Evolutionary conservation across 768 basidiomycete genomes (phyloP), one percentile per base, ranked within the genome.

Genomic region (Amanita fuliginea): DNA sequence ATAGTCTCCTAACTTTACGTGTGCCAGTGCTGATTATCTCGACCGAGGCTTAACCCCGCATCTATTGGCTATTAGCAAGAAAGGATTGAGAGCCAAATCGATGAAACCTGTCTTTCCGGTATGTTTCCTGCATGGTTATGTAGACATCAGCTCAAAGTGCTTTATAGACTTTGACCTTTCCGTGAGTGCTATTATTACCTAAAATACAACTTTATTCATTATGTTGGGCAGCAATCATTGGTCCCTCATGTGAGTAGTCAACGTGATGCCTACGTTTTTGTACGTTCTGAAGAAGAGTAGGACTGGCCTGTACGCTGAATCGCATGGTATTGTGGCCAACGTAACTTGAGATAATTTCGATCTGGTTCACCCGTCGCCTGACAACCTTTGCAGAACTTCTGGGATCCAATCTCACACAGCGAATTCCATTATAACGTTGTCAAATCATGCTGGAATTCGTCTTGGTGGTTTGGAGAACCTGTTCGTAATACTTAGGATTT

Each of bases 381-480:
- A 41, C 6, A 19, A 16, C 18, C 11, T 18, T 26, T 6, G 14
- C 57, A 91, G 88, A 86, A 87, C 56, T 96, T 95, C 62, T 93
- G 81, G 77, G 92, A 94, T 62, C 90, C 89, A 0, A 59, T 58
- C 11, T 71, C 72, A 0, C 52, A 73, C 37, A 66, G 68, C 6
- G 79, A 81, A 55, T 94, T 95, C 60, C 73, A 79, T 49, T 93
- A 92, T 59, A 83, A 82, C 51, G 67, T 71, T 8, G 64, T 72
- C 8, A 70, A 78, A 6, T 76, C 77, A 3, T 75, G 73, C 21
- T 84, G 82, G 79, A 73, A 79, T 51, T 59, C 85, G 0, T 58
- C 68, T 0, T 96, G 92, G 89, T 95, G 93, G 91, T 63, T 75
- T 11, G 93, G 93, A 40, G 90, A 94, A 61, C 91, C 92, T 16